These are phyloP conservation scores for Zymoseptoria brevis DNA, from an alignment of 2,329 filamentous ascomycete species.

Conservation along the genomic window DNA sequence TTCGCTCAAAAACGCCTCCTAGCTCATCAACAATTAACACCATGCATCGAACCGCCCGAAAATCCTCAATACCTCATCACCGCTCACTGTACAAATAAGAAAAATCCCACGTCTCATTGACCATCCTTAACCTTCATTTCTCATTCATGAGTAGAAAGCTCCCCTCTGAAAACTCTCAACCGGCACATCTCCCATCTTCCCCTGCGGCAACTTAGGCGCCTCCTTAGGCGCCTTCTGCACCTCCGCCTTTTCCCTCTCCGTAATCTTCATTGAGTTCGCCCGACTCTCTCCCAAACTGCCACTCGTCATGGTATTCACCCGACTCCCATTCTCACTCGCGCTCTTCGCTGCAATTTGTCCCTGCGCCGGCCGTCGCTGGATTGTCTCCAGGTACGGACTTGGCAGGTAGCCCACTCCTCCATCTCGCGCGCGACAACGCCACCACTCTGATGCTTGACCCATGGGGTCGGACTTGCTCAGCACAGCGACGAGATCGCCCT, in stretches of 20 bases:
- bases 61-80: not conserved
- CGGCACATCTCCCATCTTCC: conserved; percentile 56
- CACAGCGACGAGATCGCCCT: conserved; percentile 91
- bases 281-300: conserved; percentile 29
- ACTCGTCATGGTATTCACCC: conserved; percentile 49
- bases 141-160: conserved; percentile 51
- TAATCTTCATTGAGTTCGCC: conserved; percentile 39
- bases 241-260: conserved; percentile 32
- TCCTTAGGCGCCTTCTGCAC: conserved; percentile 21
- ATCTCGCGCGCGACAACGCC: conserved; percentile 85
- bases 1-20: not conserved
- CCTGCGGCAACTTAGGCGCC: conserved; percentile 42
- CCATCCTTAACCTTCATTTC: not conserved
- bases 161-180: conserved; percentile 66
- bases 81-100: not conserved
- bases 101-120: not conserved
- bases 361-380: conserved; percentile 49
- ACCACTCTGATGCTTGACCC: conserved; percentile 92
- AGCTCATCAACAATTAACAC: not conserved
- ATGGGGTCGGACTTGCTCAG: conserved; percentile 86
- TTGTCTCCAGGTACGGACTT: conserved; percentile 75
- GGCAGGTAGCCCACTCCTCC: conserved; percentile 88
- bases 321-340: conserved; percentile 38
- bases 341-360: conserved; percentile 39
- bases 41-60: no score